phyloP scores from a whole-genome alignment of 805 yeast genomes.

The Cyberlindnera nakhonratchasimensis region DNA sequence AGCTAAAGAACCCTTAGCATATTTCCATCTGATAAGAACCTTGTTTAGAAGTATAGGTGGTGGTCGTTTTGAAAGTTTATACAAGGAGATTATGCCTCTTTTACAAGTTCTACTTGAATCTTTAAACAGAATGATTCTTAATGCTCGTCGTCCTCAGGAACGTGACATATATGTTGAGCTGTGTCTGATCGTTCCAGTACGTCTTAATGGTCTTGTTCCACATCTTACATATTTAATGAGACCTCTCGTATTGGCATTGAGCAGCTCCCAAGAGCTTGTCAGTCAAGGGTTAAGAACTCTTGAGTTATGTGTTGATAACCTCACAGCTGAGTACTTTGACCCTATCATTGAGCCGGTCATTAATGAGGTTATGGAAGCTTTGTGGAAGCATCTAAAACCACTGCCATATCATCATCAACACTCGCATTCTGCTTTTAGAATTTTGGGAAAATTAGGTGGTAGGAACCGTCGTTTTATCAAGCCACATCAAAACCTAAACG shows the following conservation, averaged over 20 bases:
- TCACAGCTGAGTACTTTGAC: conserved; percentile 95
- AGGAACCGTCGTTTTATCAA: conserved; percentile 83
- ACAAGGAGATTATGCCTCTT: conserved; percentile 89
- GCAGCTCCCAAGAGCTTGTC: conserved; percentile 86
- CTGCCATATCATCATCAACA: conserved; percentile 93
- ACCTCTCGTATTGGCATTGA: conserved; percentile 87
- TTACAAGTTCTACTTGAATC: conserved; percentile 84
- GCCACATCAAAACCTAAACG: conserved; percentile 64
- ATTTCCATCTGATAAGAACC: conserved; percentile 83
- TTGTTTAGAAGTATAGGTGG: conserved; percentile 94
- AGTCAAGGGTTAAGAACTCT: conserved; percentile 93
- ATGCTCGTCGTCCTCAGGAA: conserved; percentile 85
- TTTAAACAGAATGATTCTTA: conserved; percentile 74
- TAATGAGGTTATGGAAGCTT: conserved; percentile 88
- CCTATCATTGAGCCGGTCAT: conserved; percentile 96
- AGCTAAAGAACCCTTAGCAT: conserved; percentile 87
- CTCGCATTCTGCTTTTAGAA: conserved; percentile 89
- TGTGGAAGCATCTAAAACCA: conserved; percentile 89
- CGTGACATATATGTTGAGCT: conserved; percentile 92
- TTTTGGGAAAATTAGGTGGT: conserved; percentile 94
- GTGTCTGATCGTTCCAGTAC: conserved; percentile 93
- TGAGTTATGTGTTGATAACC: conserved; percentile 92
- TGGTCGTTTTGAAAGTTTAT: conserved; percentile 89
- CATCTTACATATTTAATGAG: conserved; percentile 84
- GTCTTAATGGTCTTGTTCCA: conserved; percentile 90